These are phyloP conservation scores for Pharnaceum exiguum DNA, from an alignment of 148 eudicot species.

Conservation along the genomic window DNA sequence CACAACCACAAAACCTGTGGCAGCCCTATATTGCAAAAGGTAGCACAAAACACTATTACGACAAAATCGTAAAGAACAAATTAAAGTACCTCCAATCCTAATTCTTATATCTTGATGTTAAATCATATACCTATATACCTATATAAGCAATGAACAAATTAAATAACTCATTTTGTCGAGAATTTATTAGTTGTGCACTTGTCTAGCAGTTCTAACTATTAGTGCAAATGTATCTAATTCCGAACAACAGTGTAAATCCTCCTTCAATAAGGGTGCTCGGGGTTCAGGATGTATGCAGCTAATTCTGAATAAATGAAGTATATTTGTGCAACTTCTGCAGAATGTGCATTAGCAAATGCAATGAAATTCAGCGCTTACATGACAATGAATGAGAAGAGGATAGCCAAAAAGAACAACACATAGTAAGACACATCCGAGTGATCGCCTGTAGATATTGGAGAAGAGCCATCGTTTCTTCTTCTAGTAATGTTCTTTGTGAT, in stretches of 20 bases:
- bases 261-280: no score
- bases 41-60: not conserved
- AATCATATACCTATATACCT: no score
- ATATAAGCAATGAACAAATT: no score
- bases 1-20: conserved; percentile 38
- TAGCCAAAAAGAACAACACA: conserved; percentile 33
- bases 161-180: no score
- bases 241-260: no score
- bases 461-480: conserved; percentile 8
- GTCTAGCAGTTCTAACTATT: no score
- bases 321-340: not conserved
- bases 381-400: conserved; percentile 46
- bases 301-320: not conserved
- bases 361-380: conserved; percentile 49
- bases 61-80: not conserved
- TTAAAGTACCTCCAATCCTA: no score
- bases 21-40: conserved; percentile 33
- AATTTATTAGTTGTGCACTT: no score
- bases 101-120: no score
- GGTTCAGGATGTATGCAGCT: no score
- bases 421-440: conserved; percentile 31
- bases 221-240: no score
- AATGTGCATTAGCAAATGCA: not conserved
- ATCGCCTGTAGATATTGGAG: conserved; percentile 6
- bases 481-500: conserved; percentile 23